Percentiles rank a stretch among this genome's conserved stretches.
Conservation (phyloP, 768 basidiomycete species). For the Phylloporus arenicola region DNA sequence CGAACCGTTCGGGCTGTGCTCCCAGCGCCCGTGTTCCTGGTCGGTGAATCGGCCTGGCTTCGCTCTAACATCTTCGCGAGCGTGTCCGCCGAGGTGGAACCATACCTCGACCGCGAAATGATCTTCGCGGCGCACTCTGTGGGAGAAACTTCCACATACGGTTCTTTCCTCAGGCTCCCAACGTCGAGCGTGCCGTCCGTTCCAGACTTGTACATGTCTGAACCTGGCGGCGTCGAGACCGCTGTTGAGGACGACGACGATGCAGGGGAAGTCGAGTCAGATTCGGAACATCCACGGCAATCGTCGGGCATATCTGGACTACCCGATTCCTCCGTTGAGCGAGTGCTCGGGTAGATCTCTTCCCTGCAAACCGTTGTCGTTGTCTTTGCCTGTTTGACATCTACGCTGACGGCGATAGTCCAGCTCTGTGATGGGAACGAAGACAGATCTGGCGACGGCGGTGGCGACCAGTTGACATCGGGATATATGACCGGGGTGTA, state of each 20-base stretch:
- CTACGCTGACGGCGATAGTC: not conserved
- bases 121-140: not conserved
- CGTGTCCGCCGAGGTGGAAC: not conserved
- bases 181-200: not conserved
- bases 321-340: no score
- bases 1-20: not conserved
- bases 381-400: not conserved
- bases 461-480: not conserved
- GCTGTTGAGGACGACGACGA: not conserved
- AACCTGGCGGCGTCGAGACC: not conserved
- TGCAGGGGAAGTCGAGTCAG: not conserved
- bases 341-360: no score
- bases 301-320: no score
- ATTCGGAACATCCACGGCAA: no score
- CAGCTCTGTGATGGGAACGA: slow-evolving; percentile 7
- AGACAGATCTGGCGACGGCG: not conserved
- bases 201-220: not conserved
- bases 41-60: not conserved
- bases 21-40: not conserved
- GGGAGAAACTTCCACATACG: not conserved
- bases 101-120: not conserved
- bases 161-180: no score
- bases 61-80: not conserved
- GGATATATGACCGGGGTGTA: not conserved
- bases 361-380: no score